Evolutionary conservation across 768 basidiomycete species (phyloP).

Genomic region (Sutorius australiensis): DNA sequence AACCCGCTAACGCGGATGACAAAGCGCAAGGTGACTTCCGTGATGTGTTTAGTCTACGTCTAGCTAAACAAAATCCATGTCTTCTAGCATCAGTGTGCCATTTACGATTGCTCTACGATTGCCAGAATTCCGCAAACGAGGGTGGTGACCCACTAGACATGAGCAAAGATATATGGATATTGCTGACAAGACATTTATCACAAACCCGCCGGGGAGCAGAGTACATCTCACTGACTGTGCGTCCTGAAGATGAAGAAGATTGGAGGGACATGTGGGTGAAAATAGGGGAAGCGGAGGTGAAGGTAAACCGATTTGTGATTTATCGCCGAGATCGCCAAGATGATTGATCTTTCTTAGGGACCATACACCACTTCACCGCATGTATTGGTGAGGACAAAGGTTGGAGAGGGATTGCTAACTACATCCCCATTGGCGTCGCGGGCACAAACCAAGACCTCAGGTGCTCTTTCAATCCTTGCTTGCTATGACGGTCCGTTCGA

Average conservation of each 20-base stretch:
- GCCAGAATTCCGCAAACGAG: neutral
- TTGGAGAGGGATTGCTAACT: conserved; percentile 25
- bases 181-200: conserved; percentile 72
- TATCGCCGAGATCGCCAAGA: neutral
- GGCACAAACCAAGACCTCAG: conserved; percentile 27
- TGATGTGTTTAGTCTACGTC: conserved; percentile 10
- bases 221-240: conserved; percentile 57
- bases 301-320: conserved; percentile 28
- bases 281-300: conserved; percentile 33
- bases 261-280: conserved; percentile 24
- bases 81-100: conserved; percentile 38
- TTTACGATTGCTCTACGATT: conserved; percentile 39
- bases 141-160: conserved; percentile 1
- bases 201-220: conserved; percentile 58
- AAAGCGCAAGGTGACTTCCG: conserved; percentile 31
- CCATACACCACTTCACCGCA: conserved; percentile 46
- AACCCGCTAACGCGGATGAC: conserved; percentile 40
- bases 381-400: conserved; percentile 30
- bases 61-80: neutral
- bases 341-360: conserved; percentile 28
- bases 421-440: neutral
- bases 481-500: conserved; percentile 66
- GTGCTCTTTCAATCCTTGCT: conserved; percentile 50
- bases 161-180: conserved; percentile 66
- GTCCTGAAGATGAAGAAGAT: conserved; percentile 42